phyloP scores from a whole-genome alignment of 352 stramenopile genomes.

The Globisporangium rhizosaccharum region DNA sequence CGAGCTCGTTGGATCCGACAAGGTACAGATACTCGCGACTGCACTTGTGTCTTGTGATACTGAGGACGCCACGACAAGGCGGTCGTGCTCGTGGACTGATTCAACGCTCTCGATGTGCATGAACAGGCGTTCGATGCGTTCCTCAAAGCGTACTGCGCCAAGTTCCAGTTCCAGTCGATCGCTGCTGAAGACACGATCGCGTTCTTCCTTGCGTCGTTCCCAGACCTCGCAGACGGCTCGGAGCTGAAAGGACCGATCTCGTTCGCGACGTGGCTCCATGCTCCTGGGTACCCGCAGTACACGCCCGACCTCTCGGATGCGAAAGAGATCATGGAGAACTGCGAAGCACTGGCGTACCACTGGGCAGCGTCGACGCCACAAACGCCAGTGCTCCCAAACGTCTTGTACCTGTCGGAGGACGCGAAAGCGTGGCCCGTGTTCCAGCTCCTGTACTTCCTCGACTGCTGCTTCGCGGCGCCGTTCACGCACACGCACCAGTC shows the following conservation, averaged over 20 bases:
- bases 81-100: background rate
- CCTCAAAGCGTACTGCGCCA: constrained; percentile 53
- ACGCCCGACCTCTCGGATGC: constrained; percentile 58
- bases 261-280: constrained; percentile 66
- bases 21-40: constrained; percentile 20
- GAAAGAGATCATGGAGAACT: constrained; percentile 62
- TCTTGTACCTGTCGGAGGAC: constrained; percentile 55
- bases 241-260: constrained; percentile 59
- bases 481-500: constrained; percentile 26
- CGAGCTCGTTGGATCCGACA: constrained; percentile 55
- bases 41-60: background rate
- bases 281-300: constrained; percentile 52
- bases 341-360: constrained; percentile 58
- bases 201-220: constrained; percentile 69
- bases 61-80: too few relatives aligned
- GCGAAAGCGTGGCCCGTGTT: constrained; percentile 55
- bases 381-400: constrained; percentile 47
- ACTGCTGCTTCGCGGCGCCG: constrained; percentile 45
- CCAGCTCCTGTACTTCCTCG: constrained; percentile 62
- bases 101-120: background rate
- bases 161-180: constrained; percentile 76
- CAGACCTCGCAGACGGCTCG: constrained; percentile 36
- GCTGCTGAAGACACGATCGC: constrained; percentile 60
- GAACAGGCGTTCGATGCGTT: constrained; percentile 60
- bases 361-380: constrained; percentile 36